Conservation (phyloP, 1,284 basidiomycete genomes). For the Microbotryomycetes sp. region DNA sequence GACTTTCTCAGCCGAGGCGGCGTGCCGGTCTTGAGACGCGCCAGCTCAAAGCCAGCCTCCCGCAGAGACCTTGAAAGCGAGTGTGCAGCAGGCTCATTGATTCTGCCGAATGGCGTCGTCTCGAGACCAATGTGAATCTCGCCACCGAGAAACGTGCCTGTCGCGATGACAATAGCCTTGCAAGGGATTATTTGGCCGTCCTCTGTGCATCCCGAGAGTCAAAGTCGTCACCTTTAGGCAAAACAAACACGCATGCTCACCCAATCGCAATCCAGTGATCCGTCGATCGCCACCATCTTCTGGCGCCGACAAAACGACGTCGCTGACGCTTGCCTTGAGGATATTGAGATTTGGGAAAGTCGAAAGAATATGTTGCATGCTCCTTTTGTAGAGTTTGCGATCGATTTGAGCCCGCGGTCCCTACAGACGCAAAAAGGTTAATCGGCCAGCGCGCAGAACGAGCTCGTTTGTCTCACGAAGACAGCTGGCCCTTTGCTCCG, state of each 20-base stretch:
- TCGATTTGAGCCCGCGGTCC: conserved; percentile 86
- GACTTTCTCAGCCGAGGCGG: conserved; percentile 66
- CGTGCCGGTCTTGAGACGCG: conserved; percentile 80
- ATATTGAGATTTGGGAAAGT: conserved; percentile 63
- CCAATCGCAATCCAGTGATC: conserved; percentile 61
- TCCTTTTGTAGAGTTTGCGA: conserved; percentile 65
- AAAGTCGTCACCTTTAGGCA: background rate
- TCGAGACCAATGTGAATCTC: conserved; percentile 80
- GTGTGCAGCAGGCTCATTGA: conserved; percentile 46
- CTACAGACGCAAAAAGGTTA: conserved; percentile 41
- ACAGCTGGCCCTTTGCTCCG: conserved; percentile 78
- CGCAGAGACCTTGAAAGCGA: conserved; percentile 68
- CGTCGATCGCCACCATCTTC: conserved; percentile 43
- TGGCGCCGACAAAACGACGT: conserved; percentile 56
- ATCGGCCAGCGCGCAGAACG: background rate
- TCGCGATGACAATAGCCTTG: conserved; percentile 75
- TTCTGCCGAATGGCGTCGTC: conserved; percentile 71
- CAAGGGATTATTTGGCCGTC: conserved; percentile 68
- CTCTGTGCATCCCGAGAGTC: conserved; percentile 45
- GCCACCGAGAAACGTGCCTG: conserved; percentile 81
- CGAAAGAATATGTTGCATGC: conserved; percentile 65
- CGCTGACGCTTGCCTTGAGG: conserved; percentile 66
- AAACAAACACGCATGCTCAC: conserved; percentile 43
- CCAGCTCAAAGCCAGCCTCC: conserved; percentile 67
- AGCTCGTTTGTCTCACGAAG: conserved; percentile 65